Evolutionary conservation across 176 grass and related monocot species (phyloP).

Genomic region (Paspalum vaginatum): DNA sequence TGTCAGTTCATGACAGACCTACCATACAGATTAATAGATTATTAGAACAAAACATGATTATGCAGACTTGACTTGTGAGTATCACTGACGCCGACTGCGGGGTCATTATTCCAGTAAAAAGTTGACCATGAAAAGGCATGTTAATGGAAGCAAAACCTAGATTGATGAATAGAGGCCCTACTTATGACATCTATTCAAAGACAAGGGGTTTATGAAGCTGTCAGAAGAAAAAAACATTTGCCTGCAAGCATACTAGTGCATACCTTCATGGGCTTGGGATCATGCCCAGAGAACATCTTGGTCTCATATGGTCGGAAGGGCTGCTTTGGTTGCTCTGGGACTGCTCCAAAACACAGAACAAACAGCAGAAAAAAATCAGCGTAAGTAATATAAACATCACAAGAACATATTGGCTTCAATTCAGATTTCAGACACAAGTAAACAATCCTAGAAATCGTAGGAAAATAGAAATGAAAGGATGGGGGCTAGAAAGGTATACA

Average conservation of each 20-base stretch:
- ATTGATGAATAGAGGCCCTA: slow-evolving; percentile 9
- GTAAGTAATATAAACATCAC: slow-evolving; percentile 20
- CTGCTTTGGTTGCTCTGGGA: slow-evolving; percentile 60
- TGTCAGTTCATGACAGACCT: background rate
- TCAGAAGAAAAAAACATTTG: background rate
- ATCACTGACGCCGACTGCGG: background rate
- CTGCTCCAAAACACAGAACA: slow-evolving; percentile 34
- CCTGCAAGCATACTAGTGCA: slow-evolving; percentile 16
- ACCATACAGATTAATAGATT: background rate
- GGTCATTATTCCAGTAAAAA: background rate
- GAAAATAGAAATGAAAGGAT: background rate
- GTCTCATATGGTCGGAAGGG: slow-evolving; percentile 54
- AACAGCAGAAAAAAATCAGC: slow-evolving; percentile 40
- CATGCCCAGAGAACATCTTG: slow-evolving; percentile 66
- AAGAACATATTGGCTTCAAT: slow-evolving; percentile 12
- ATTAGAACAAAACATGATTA: background rate
- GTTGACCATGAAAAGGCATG: background rate
- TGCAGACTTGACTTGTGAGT: background rate
- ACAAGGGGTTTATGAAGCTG: background rate
- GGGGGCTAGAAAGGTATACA: background rate
- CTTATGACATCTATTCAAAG: slow-evolving; percentile 1
- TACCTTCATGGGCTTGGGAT: slow-evolving; percentile 76
- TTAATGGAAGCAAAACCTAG: background rate
- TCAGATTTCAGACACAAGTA: background rate
- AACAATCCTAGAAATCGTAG: background rate